Evolutionary conservation across 495 filamentous ascomycete genomes (phyloP), one percentile per base, ranked within the genome.

Genomic region (Penicillium canescens): DNA sequence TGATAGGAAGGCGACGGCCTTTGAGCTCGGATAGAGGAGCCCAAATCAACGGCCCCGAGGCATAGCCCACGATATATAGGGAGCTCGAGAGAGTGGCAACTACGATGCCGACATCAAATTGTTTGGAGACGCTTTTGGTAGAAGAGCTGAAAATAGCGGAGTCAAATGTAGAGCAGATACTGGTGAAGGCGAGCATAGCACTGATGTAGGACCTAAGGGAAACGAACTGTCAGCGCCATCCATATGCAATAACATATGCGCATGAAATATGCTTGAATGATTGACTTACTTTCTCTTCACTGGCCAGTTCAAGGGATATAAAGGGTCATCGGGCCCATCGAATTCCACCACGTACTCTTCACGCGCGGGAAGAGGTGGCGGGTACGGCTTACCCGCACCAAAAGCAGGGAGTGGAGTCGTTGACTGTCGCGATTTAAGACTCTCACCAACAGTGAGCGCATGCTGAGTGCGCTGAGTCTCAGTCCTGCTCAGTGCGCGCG

Each of bases 291-390:
- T 94, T 71, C 84, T 88, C 56, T 60, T 77, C 20, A 90, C 56
- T 0, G 87, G 77, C 90, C 90, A 94, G 67, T 94, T 94, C 69
- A 89, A 83, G 1, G 89, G 85, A 65, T 94, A 89, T 39, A 86
- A 59, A 4, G 89, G 88, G 67, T 93, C 89, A 57, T 88, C 75
- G 11, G 81, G 80, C 1, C 90, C 90, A 48, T 88, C 80, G 58
- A 91, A 92, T 63, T 91, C 89, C 18, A 92, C 89, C 11, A 91
- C 87, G 69, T 90, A 91, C 55, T 86, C 85, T 54, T 92, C 90
- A 53, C 79, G 77, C 21, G 79, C 80, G 7, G 88, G 87, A 44
- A 95, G 62, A 0, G 66, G 76, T 6, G 89, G 90, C 7, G 91
- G 91, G 65, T 87, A 92, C 4, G 86, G 80, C 70, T 92, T 94